Evolutionary conservation across 2,329 filamentous ascomycete genomes (phyloP).

Genomic region (Stenocarpella maydis): DNA sequence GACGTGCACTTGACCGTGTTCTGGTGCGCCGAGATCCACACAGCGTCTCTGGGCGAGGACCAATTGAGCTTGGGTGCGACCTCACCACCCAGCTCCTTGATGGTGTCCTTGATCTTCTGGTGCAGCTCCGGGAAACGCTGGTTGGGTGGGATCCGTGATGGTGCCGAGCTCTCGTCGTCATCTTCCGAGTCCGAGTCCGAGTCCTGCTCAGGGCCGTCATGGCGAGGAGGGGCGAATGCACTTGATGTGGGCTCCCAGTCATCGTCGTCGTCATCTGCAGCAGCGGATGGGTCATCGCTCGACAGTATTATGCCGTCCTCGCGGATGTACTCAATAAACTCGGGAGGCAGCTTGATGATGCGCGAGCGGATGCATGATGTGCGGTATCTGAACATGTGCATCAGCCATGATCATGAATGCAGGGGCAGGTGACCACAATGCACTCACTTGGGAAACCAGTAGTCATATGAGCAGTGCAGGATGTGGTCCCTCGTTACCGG

Average conservation of each 20-base stretch:
- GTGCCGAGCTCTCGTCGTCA: conserved; percentile 61
- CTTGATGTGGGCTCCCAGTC: conserved; percentile 56
- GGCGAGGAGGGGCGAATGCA: conserved; percentile 42
- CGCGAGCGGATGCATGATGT: conserved; percentile 84
- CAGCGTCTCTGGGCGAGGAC: conserved; percentile 95
- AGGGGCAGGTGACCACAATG: neutral
- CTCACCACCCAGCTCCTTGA: conserved; percentile 81
- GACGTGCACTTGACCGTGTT: conserved; percentile 93
- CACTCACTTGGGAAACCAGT: conserved; percentile 81
- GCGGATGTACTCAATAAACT: conserved; percentile 86
- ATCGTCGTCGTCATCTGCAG: conserved; percentile 55
- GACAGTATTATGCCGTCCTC: conserved; percentile 93
- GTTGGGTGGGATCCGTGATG: conserved; percentile 57
- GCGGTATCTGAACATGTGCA: conserved; percentile 68
- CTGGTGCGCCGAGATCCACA: conserved; percentile 83
- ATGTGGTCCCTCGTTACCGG: conserved; percentile 88
- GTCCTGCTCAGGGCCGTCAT: conserved; percentile 54
- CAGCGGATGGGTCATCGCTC: conserved; percentile 58
- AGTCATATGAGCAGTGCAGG: conserved; percentile 91
- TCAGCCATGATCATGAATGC: conserved; percentile 25
- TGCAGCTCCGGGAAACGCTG: conserved; percentile 76
- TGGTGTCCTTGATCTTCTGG: conserved; percentile 76
- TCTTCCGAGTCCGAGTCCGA: conserved; percentile 49
- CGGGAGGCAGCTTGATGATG: conserved; percentile 77
- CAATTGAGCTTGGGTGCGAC: conserved; percentile 96